A percentile compares a stretch with the other conserved stretches of the same genome.
Conservation (phyloP, 116 monocot genomes). For the Cymodocea nodosa region DNA sequence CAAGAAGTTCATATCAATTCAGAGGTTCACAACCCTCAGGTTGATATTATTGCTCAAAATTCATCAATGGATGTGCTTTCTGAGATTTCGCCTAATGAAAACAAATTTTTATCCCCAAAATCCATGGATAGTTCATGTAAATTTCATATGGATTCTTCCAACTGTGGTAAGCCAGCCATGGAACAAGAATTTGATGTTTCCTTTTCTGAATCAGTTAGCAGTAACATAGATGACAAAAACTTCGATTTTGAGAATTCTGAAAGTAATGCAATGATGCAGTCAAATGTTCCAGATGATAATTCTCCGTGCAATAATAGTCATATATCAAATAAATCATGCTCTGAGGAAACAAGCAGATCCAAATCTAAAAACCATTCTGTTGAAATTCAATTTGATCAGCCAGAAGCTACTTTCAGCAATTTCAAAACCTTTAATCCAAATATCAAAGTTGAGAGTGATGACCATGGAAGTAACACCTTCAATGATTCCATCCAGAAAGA, state of each 20-base stretch:
- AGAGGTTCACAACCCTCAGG: neutral
- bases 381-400: neutral
- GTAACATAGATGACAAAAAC: neutral
- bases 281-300: neutral
- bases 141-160: neutral
- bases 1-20: neutral
- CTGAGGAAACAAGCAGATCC: neutral
- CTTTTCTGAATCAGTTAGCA: neutral
- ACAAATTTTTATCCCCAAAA: neutral
- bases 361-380: neutral
- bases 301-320: neutral
- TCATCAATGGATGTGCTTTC: neutral
- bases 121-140: neutral
- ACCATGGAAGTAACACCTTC: neutral
- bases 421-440: neutral
- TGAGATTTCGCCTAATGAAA: neutral
- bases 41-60: slow-evolving; percentile 1
- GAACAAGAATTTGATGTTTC: neutral
- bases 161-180: neutral
- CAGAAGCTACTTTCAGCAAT: neutral
- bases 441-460: neutral
- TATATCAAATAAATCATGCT: neutral
- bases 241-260: neutral
- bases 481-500: slow-evolving; percentile 18
- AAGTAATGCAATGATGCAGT: neutral